phyloP scores from a whole-genome alignment of 768 basidiomycete genomes.

The Candolleomyces eurysporus region DNA sequence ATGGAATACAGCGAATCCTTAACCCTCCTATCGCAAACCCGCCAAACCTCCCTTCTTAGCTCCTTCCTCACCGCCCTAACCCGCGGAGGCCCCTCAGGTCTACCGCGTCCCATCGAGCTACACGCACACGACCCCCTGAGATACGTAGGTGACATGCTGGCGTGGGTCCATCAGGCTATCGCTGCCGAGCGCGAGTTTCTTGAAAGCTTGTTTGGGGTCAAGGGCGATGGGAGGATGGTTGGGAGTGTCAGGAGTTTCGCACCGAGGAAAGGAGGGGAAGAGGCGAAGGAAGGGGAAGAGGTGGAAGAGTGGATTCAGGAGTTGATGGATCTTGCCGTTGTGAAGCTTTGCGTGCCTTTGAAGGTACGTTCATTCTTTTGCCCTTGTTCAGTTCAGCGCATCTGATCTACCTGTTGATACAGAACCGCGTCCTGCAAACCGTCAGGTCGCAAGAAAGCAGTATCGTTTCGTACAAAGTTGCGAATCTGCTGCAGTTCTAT shows the following conservation, averaged over 20 bases:
- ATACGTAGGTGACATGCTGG: slow-evolving; percentile 97
- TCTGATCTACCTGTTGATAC: slow-evolving; percentile 1
- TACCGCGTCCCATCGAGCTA: slow-evolving; percentile 63
- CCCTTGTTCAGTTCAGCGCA: background rate
- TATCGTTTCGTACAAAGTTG: slow-evolving; percentile 88
- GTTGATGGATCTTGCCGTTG: slow-evolving; percentile 80
- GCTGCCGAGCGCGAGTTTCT: slow-evolving; percentile 95
- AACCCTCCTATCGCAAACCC: slow-evolving; percentile 71
- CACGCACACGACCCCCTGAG: slow-evolving; percentile 97
- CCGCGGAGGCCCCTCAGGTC: slow-evolving; percentile 72
- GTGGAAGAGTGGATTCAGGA: slow-evolving; percentile 80
- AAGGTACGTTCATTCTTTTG: slow-evolving; percentile 48
- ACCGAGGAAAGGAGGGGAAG: slow-evolving; percentile 42
- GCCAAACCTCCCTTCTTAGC: slow-evolving; percentile 76
- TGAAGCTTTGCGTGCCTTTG: slow-evolving; percentile 84
- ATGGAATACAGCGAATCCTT: slow-evolving; percentile 57
- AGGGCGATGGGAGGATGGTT: slow-evolving; percentile 68
- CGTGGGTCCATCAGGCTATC: slow-evolving; percentile 72
- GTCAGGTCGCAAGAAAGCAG: slow-evolving; percentile 91
- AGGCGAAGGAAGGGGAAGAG: slow-evolving; percentile 35
- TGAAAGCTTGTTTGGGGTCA: slow-evolving; percentile 78
- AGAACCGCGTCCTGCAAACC: slow-evolving; percentile 92
- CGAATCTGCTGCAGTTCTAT: slow-evolving; percentile 95
- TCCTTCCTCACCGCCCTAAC: slow-evolving; percentile 87
- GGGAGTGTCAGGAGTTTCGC: slow-evolving; percentile 58